phyloP scores from a whole-genome alignment of 225 moss, liverwort and hornwort species.

The Bryum argenteum region DNA sequence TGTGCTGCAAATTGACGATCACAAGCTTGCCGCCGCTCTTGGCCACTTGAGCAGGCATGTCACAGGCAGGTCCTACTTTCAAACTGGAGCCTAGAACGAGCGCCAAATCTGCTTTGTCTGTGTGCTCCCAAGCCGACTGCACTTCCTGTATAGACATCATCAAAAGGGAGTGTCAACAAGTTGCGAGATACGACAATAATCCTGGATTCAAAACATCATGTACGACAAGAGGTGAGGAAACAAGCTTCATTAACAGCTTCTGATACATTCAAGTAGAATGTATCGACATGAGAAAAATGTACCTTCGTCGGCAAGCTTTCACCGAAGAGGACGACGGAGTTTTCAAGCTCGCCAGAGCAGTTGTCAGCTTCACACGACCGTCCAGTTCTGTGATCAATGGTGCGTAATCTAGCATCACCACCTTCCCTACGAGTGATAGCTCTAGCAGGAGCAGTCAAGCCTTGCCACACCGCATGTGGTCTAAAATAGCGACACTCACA shows the following conservation, averaged over 20 bases:
- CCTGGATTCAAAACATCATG: background rate
- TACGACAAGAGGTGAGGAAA: background rate
- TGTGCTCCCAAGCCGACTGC: slow-evolving; percentile 72
- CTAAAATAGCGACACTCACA: slow-evolving; percentile 74
- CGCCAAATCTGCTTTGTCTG: slow-evolving; percentile 77
- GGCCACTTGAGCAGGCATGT: slow-evolving; percentile 79
- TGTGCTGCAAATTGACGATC: slow-evolving; percentile 83
- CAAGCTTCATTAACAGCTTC: background rate
- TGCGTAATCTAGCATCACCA: slow-evolving; percentile 39
- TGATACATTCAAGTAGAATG: too few species aligned
- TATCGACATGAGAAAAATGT: background rate
- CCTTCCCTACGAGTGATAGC: slow-evolving; percentile 14
- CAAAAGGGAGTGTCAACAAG: background rate
- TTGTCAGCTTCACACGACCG: slow-evolving; percentile 65
- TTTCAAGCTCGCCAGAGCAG: slow-evolving; percentile 73
- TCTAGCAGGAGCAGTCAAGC: slow-evolving; percentile 61
- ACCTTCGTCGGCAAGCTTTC: slow-evolving; percentile 81
- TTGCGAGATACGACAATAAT: background rate
- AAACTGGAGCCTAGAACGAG: slow-evolving; percentile 89
- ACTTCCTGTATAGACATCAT: slow-evolving; percentile 57
- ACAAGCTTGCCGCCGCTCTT: slow-evolving; percentile 86
- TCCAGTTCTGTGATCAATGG: slow-evolving; percentile 68
- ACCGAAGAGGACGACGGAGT: slow-evolving; percentile 79
- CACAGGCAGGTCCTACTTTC: slow-evolving; percentile 91
- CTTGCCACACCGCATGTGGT: slow-evolving; percentile 78